Evolutionary conservation across 148 eudicot species (phyloP), one percentile per base, ranked within the genome.

Genomic region (Vaccinium vitisidaea): DNA sequence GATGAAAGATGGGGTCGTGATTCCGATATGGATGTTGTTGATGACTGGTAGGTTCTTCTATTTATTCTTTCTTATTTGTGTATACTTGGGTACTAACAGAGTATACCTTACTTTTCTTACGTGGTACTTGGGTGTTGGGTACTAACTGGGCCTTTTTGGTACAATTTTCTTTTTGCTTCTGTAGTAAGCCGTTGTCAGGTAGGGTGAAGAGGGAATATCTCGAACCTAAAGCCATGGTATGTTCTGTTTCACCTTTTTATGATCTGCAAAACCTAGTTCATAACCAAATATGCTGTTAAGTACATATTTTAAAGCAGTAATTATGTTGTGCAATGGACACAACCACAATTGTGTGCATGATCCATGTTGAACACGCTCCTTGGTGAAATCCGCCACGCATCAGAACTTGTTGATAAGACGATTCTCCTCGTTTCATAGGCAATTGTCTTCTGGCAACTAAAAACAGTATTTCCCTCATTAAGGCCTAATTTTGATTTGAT

Each of bases 1-100:
- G 98, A 96, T 90, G 89, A 86, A 86, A 93, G 93, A 90, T 90
- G 92, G 92, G 94, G 89, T 89, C 91, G 91, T 83, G 92, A 95
- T 74, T 90, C 94, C 83, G 95, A 92, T 77, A 91, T 93, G 93
- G 97, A 96, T 69, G 90, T 88, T 85, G 95, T 91, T 79, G 92
- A 88, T 75, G 86, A 89, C 74, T 84, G 94, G 98, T 93, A 88
- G 63, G 85, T 52, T 70, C 80, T 54, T 81, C 16, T 15, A n/a
- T 49, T 79, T 77, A 5, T 82, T 36, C 14, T 81, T 84, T 30
- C 80, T 70, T 5, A 53, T 83, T 73, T 50, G 5, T 54, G 8
- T 21, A 19, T 49, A 18, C 56, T 46, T 74, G 65, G 32, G 14
- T 21, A 50, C 74, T 83, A 77, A 32, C 58, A 67, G 32, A 69